phyloP scores from a whole-genome alignment of 441 rosid genomes.

The Pelargonium myrrhifolium region DNA sequence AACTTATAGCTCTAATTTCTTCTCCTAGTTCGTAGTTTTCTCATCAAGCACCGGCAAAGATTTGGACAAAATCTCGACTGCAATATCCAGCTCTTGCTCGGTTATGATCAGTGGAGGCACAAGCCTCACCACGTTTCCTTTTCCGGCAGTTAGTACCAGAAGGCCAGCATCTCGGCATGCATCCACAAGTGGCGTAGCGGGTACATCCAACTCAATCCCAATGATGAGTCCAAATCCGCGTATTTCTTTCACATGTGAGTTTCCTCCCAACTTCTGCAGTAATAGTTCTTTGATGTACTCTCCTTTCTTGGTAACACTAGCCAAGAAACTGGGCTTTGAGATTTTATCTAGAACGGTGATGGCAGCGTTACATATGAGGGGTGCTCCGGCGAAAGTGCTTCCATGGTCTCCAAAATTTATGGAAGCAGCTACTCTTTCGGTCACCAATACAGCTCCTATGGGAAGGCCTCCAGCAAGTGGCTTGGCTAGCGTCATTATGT shows the following conservation, averaged over 20 bases:
- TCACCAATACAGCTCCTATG: conserved; percentile 59
- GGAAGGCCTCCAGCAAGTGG: conserved; percentile 90
- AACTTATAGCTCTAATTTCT: background rate
- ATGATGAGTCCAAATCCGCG: conserved; percentile 73
- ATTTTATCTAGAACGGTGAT: conserved; percentile 58
- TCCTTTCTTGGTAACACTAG: conserved; percentile 57
- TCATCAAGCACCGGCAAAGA: conserved; percentile 39
- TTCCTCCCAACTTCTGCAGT: conserved; percentile 49
- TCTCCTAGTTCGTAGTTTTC: conserved; percentile 14
- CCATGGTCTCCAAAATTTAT: conserved; percentile 75
- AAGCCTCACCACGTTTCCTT: conserved; percentile 73
- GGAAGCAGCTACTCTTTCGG: conserved; percentile 64
- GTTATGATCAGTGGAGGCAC: conserved; percentile 76
- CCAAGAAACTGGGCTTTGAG: conserved; percentile 54
- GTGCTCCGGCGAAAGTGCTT: conserved; percentile 78
- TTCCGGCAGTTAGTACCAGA: conserved; percentile 70
- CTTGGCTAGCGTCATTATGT: conserved; percentile 78
- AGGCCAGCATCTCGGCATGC: conserved; percentile 76
- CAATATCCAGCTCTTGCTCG: conserved; percentile 52
- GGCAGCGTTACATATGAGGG: conserved; percentile 63
- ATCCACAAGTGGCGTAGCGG: conserved; percentile 57
- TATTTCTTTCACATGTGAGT: conserved; percentile 64
- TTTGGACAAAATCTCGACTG: conserved; percentile 44
- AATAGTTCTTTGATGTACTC: conserved; percentile 43
- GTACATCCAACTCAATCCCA: conserved; percentile 64